Evolutionary conservation across 208 protist genomes (phyloP).

Genomic region (Leishmania arabica): DNA sequence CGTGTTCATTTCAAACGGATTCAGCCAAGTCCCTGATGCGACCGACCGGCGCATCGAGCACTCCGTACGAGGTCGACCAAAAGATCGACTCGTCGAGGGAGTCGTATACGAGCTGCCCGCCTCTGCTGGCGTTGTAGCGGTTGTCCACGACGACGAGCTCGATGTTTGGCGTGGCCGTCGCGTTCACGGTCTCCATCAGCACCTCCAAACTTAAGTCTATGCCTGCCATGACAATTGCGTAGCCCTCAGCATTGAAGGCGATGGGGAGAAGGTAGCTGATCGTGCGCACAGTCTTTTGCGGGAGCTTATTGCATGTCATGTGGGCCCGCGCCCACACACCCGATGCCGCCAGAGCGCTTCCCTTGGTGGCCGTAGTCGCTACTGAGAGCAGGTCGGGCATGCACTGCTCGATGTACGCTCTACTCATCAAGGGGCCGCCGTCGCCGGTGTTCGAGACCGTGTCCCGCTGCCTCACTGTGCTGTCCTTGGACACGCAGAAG

Average conservation of each 20-base stretch:
- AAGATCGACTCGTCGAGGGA: slow-evolving; percentile 38
- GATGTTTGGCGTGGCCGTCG: slow-evolving; percentile 33
- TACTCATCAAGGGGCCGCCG: slow-evolving; percentile 11
- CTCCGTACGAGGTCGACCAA: slow-evolving; percentile 35
- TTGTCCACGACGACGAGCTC: slow-evolving; percentile 52
- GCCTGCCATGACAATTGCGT: slow-evolving; percentile 29
- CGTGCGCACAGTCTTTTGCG: slow-evolving; percentile 18
- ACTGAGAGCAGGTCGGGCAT: slow-evolving; percentile 29
- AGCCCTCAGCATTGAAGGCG: slow-evolving; percentile 24
- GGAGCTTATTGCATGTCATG: slow-evolving; percentile 23
- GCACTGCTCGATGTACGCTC: slow-evolving; percentile 25
- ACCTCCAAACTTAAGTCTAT: slow-evolving; percentile 42
- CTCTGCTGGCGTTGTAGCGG: slow-evolving; percentile 25
- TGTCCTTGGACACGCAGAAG: slow-evolving; percentile 23
- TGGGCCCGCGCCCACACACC: slow-evolving; percentile 36
- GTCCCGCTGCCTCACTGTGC: slow-evolving; percentile 17
- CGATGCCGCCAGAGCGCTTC: slow-evolving; percentile 19
- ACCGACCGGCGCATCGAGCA: slow-evolving; percentile 22
- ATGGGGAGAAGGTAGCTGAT: slow-evolving; percentile 45
- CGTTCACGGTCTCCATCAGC: slow-evolving; percentile 35
- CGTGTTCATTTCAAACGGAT: slow-evolving; percentile 31
- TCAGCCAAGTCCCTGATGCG: slow-evolving; percentile 41
- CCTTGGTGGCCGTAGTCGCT: slow-evolving; percentile 19
- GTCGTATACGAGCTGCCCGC: slow-evolving; percentile 50
- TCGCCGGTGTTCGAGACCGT: slow-evolving; percentile 10